A percentile compares a stretch with the other conserved stretches of the same genome.
Evolutionary conservation across 495 filamentous ascomycete genomes (phyloP).

Genomic region (Oleoguttula mirabilis): DNA sequence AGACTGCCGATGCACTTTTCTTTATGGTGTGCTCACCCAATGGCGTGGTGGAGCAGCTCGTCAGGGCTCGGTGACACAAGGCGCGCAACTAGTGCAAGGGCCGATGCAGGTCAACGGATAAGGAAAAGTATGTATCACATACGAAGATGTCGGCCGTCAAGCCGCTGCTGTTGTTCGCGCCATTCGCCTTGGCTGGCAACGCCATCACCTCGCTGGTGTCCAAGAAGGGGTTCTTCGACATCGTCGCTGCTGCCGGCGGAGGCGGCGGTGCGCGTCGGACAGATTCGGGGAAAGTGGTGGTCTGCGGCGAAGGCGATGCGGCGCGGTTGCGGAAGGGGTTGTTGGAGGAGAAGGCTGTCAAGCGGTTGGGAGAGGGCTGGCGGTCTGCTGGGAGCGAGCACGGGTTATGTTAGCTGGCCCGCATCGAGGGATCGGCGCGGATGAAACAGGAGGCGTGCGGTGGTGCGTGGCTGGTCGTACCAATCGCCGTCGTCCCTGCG

Average conservation of each 20-base stretch:
- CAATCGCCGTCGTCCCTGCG: neutral
- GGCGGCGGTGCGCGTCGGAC: constrained; percentile 40
- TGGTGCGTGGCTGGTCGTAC: neutral
- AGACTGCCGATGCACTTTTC: too few species aligned
- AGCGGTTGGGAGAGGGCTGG: constrained; percentile 21
- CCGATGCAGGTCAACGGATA: neutral
- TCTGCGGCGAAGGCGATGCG: constrained; percentile 45
- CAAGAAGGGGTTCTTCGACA: constrained; percentile 83
- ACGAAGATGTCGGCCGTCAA: constrained; percentile 84
- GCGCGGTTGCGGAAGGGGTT: constrained; percentile 96
- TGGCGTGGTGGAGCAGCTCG: neutral
- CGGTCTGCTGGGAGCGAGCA: constrained; percentile 6
- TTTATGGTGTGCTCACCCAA: too few species aligned
- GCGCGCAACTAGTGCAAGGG: neutral
- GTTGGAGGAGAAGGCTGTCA: constrained; percentile 53
- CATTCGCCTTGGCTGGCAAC: constrained; percentile 1
- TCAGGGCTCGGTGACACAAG: constrained; percentile 1
- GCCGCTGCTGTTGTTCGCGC: constrained; percentile 25
- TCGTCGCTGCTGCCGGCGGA: constrained; percentile 35
- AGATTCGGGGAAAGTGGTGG: constrained; percentile 28
- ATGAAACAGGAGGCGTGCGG: constrained; percentile 12
- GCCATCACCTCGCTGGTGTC: constrained; percentile 50
- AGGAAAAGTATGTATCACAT: constrained; percentile 37
- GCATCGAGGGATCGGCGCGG: neutral
- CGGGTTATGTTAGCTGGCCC: constrained; percentile 1